Evolutionary conservation across 371 early-diverging fungal species (phyloP).

Genomic region (Zopfochytrium polystomum): DNA sequence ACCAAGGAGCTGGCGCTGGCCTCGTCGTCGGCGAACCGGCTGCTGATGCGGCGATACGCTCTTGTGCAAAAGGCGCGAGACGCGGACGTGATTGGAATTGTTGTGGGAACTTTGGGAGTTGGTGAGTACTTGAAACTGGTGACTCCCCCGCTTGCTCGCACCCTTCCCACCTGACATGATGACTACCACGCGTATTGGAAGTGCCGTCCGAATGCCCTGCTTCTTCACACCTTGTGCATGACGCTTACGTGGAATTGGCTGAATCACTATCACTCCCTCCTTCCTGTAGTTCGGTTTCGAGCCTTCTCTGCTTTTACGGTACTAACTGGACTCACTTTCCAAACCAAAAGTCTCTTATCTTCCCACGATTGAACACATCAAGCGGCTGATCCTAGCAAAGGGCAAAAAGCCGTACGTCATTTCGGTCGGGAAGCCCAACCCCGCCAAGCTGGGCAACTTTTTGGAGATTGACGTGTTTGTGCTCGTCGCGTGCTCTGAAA

Average conservation of each 20-base stretch:
- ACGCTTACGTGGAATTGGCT: constrained; percentile 15
- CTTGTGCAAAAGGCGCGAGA: constrained; percentile 90
- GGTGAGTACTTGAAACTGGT: constrained; percentile 53
- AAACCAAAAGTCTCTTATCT: constrained; percentile 68
- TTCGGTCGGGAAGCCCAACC: constrained; percentile 91
- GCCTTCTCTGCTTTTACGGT: not conserved
- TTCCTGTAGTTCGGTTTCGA: constrained; percentile 5
- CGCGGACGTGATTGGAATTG: constrained; percentile 88
- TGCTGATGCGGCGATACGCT: constrained; percentile 73
- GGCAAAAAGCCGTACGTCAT: constrained; percentile 87
- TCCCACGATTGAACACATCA: constrained; percentile 73
- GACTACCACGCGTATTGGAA: constrained; percentile 30
- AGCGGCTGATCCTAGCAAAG: constrained; percentile 66
- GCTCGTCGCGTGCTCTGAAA: constrained; percentile 91
- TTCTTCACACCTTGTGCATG: constrained; percentile 24
- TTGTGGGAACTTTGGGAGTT: constrained; percentile 93
- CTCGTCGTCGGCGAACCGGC: constrained; percentile 60
- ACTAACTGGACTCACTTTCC: constrained; percentile 3
- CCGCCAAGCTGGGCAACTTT: constrained; percentile 93
- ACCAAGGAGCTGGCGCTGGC: constrained; percentile 58
- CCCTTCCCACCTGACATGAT: constrained; percentile 13
- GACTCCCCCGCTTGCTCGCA: not conserved
- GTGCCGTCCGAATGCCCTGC: constrained; percentile 32
- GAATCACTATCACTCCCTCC: constrained; percentile 4
- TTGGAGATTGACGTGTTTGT: constrained; percentile 90